Conservation (phyloP, 2,329 filamentous ascomycete genomes). For the Capronia coronata region DNA sequence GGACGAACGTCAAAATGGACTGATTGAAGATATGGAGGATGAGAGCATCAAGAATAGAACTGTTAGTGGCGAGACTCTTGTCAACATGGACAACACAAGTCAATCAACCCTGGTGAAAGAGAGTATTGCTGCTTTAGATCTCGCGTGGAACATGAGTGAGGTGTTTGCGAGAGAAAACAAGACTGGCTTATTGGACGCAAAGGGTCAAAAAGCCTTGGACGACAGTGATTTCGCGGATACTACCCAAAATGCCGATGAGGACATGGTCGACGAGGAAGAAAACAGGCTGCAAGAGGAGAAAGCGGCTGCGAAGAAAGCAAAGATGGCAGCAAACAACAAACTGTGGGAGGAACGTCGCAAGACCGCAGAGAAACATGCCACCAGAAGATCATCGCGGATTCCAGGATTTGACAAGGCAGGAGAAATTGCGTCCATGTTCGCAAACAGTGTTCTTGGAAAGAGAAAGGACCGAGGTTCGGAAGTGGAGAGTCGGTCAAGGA, state of each 20-base stretch:
- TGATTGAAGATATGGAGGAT: slow-evolving; percentile 29
- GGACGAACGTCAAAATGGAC: slow-evolving; percentile 26
- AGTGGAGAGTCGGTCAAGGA: slow-evolving; percentile 52
- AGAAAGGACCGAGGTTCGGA: slow-evolving; percentile 52
- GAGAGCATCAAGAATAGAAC: slow-evolving; percentile 29
- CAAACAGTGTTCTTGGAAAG: slow-evolving; percentile 50
- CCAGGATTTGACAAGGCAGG: slow-evolving; percentile 40
- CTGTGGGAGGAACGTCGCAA: slow-evolving; percentile 27
- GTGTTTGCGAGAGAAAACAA: slow-evolving; percentile 16
- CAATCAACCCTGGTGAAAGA: slow-evolving; percentile 36
- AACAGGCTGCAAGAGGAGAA: slow-evolving; percentile 33
- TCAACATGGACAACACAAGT: slow-evolving; percentile 37
- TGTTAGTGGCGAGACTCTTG: slow-evolving; percentile 34
- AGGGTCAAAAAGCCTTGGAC: slow-evolving; percentile 12
- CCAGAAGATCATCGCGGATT: slow-evolving; percentile 41
- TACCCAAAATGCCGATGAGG: background rate
- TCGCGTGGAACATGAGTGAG: slow-evolving; percentile 30
- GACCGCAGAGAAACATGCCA: slow-evolving; percentile 29
- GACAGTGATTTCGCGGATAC: slow-evolving; percentile 3
- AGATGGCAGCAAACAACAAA: slow-evolving; percentile 27
- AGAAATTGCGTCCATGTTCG: slow-evolving; percentile 43
- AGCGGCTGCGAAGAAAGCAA: slow-evolving; percentile 28
- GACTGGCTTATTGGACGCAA: slow-evolving; percentile 3
- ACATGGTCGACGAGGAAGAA: slow-evolving; percentile 30
- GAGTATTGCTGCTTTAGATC: slow-evolving; percentile 39